Base-by-base conservation (phyloP, 176 grass and related monocot genomes). In the Aegilops tauschii region DNA sequence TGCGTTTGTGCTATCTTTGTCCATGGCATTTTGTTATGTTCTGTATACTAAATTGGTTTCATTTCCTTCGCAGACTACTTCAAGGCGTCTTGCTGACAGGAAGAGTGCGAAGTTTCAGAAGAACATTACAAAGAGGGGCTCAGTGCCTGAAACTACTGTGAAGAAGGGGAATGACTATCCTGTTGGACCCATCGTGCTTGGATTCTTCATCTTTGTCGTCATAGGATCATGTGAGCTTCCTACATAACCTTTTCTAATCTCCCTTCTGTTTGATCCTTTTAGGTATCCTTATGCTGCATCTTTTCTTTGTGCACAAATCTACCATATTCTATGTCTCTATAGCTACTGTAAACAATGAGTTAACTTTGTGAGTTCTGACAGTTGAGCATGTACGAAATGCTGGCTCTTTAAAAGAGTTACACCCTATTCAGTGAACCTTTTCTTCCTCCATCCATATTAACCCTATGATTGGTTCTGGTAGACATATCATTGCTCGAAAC, bases 141-240 rank as follows among this genome's bases (percentile, higher is more conserved):
- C 31, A 34, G 87, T 92, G 39, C 87, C 87, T 84, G 87, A 92
- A 58, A 90, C 87, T 63, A 84, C 87, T 28, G 81, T 90, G 76
- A 90, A 90, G 85, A 92, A 87, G 80, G 87, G 91, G 40, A 87
- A 77, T 87, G 87, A 90, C 76, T 92, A 92, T 75, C 91, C 91
- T 56, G 87, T 92, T 87, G 91, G 84, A 76, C 91, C 91, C 14
- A 52, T 92, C 20, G 63, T 92, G 30, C 84, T 92, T 87, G 91
- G 91, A 31, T 90, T 92, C 84, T 92, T 92, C 75, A 29, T 92
- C 84, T 92, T 92, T 85, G 91, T 92, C 34, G 84, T 90, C 69
- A 71, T 92, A 81, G 87, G 91, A 78, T 92, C 91, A 87, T 92
- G 87, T 92, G 87, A 76, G 84, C 27, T 72, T 65, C 6, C 1